These are phyloP conservation scores for Anastatica hierochuntica DNA, from an alignment of 345 rosid species.

Conservation along the genomic window DNA sequence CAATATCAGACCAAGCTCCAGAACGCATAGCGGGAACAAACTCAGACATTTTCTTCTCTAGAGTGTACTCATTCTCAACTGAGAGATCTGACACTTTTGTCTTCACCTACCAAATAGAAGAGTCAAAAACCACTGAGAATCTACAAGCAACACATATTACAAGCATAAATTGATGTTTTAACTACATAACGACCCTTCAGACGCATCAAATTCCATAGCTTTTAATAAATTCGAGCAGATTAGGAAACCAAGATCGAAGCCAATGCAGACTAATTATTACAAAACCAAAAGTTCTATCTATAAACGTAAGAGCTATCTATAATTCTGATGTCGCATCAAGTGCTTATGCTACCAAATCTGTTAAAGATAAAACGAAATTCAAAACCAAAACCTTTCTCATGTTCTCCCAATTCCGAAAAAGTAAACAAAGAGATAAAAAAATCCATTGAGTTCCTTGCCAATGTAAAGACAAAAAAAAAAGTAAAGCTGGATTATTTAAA, in stretches of 20 bases:
- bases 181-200: background rate
- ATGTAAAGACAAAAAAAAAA: background rate
- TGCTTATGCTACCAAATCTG: background rate
- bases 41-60: constrained; percentile 29
- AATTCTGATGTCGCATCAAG: background rate
- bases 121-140: constrained; percentile 13
- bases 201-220: background rate
- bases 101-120: constrained; percentile 43
- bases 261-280: background rate
- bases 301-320: no score
- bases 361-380: background rate
- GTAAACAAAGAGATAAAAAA: no score
- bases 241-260: constrained; percentile 2
- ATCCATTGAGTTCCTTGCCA: background rate
- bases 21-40: constrained; percentile 64
- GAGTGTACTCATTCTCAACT: constrained; percentile 27
- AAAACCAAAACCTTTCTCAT: background rate
- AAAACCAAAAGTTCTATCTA: no score
- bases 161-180: background rate
- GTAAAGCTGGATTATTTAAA: background rate
- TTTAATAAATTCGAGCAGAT: background rate
- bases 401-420: no score
- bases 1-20: constrained; percentile 77
- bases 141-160: background rate
- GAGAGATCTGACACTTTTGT: constrained; percentile 36